Evolutionary conservation across 2,329 filamentous ascomycete genomes (phyloP).

Genomic region (Neurospora crassa): DNA sequence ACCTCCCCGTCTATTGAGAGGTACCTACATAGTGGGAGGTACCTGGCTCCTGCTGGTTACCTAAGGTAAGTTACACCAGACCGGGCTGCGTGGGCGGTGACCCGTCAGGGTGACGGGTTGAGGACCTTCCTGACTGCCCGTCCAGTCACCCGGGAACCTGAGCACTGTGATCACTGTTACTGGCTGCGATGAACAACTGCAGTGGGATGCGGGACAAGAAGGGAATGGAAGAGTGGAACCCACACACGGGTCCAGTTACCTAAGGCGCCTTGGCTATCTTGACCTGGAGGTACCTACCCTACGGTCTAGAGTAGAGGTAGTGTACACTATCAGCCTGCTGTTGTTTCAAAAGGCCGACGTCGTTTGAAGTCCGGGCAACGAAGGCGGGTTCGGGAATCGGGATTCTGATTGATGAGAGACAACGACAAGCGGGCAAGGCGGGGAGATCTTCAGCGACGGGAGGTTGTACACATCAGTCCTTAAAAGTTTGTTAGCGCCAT

Average conservation of each 20-base stretch:
- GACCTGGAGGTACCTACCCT: neutral
- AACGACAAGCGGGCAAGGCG: neutral
- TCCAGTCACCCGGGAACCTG: neutral
- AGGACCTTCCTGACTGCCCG: slow-evolving; percentile 1
- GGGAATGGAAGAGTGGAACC: neutral
- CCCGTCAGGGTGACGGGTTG: slow-evolving; percentile 3
- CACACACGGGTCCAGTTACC: neutral
- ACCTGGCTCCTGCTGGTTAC: neutral
- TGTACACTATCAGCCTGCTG: neutral
- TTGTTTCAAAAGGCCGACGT: neutral
- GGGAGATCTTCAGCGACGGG: neutral
- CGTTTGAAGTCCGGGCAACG: neutral
- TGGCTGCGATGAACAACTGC: neutral
- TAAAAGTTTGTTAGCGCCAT: no score
- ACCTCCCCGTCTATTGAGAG: neutral
- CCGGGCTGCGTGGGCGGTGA: slow-evolving; percentile 7
- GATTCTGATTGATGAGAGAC: neutral
- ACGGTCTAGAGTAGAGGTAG: neutral
- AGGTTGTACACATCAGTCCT: no score
- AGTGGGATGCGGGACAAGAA: neutral
- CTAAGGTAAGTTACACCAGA: neutral
- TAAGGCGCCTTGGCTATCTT: neutral
- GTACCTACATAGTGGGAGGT: neutral
- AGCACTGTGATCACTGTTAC: neutral
- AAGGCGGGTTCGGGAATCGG: neutral